These are phyloP conservation scores for Acanthochlamys bracteata DNA, from an alignment of 106 monocot genomes.

Conservation along the genomic window DNA sequence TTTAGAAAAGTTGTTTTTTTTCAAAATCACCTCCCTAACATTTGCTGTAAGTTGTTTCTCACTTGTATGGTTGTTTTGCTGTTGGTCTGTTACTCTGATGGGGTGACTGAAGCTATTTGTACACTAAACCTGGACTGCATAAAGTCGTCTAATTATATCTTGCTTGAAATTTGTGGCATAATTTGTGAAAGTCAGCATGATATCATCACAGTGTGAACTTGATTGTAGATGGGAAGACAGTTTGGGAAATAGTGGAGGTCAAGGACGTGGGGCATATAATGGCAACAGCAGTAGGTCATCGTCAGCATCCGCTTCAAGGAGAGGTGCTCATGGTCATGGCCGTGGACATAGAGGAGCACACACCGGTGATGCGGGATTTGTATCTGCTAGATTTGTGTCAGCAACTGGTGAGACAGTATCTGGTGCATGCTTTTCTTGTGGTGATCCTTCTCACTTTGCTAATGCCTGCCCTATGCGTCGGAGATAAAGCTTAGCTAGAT, in stretches of 20 bases:
- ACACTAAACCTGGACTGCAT: too few relatives aligned
- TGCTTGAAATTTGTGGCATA: too few relatives aligned
- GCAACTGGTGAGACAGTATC: conserved; percentile 74
- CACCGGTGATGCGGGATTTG: conserved; percentile 40
- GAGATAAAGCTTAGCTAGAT: too few relatives aligned
- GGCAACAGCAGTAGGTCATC: conserved; percentile 20
- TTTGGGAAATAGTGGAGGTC: conserved; percentile 17
- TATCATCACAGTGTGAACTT: too few relatives aligned
- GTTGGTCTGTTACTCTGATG: too few relatives aligned
- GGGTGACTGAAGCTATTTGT: too few relatives aligned
- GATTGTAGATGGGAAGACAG: conserved; percentile 64
- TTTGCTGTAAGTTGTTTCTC: too few relatives aligned
- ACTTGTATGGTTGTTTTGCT: too few relatives aligned
- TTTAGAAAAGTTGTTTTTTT: too few relatives aligned
- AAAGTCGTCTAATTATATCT: too few relatives aligned
- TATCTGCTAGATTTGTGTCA: conserved; percentile 65
- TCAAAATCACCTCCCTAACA: too few relatives aligned
- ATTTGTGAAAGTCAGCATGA: too few relatives aligned
- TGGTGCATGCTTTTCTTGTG: conserved; percentile 65
- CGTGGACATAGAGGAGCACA: conserved; percentile 28
- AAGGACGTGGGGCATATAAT: conserved; percentile 18
- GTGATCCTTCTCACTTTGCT: conserved; percentile 90
- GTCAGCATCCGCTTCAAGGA: conserved; percentile 24
- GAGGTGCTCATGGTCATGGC: conserved; percentile 37
- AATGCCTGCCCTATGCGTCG: conserved; percentile 64